Percentiles rank a stretch among this genome's conserved stretches.
Evolutionary conservation across 2,329 filamentous ascomycete species (phyloP).

Genomic region (Parascedosporium putredinis): DNA sequence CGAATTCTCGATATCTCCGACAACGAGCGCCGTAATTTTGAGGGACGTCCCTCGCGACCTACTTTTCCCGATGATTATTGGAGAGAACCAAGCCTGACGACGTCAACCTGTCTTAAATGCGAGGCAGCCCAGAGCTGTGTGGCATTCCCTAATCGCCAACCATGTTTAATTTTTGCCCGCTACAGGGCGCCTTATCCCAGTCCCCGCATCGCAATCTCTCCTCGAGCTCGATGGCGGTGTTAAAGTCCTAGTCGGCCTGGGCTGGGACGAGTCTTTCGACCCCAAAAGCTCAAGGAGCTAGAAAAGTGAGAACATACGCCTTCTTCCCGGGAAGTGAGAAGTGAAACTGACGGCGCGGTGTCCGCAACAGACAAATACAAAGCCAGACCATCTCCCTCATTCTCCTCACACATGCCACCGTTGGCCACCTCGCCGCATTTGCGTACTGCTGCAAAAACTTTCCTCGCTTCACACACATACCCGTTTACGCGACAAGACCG

Average conservation of each 20-base stretch:
- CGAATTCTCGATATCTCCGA: too few relatives aligned
- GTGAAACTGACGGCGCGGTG: neutral
- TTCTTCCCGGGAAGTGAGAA: too few relatives aligned
- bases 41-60: too few relatives aligned
- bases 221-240: conserved; percentile 93
- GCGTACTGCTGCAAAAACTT: conserved; percentile 97
- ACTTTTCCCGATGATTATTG: too few relatives aligned
- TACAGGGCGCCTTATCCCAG: conserved; percentile 82
- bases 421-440: conserved; percentile 83
- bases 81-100: neutral
- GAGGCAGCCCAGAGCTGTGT: neutral
- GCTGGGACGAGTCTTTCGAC: conserved; percentile 92
- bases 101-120: neutral
- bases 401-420: conserved; percentile 87
- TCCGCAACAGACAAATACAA: conserved; percentile 79
- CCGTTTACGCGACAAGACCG: conserved; percentile 86
- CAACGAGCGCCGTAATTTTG: too few relatives aligned
- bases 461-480: conserved; percentile 81
- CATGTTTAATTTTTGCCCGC: conserved; percentile 95
- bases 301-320: conserved; percentile 59
- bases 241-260: conserved; percentile 88
- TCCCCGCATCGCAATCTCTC: conserved; percentile 89
- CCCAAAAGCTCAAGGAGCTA: conserved; percentile 72
- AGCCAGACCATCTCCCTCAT: conserved; percentile 70
- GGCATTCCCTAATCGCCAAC: conserved; percentile 14